phyloP scores from a whole-genome alignment of 805 yeast species.

The Kregervanrija delftensis region DNA sequence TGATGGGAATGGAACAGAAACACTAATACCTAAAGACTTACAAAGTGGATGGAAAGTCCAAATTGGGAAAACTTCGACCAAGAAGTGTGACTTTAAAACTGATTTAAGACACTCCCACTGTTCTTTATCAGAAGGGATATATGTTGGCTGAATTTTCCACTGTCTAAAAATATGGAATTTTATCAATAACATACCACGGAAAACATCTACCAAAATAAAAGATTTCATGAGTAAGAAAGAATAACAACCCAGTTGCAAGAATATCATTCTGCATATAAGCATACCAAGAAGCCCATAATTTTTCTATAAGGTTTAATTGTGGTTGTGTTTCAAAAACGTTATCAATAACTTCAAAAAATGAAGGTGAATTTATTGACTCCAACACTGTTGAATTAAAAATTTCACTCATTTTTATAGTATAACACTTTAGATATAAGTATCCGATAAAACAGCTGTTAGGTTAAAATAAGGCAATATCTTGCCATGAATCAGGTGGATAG shows the following conservation, averaged over 20 bases:
- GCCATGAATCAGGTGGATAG: no score
- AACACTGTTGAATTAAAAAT: conserved; percentile 26
- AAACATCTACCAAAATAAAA: conserved; percentile 52
- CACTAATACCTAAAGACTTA: conserved; percentile 39
- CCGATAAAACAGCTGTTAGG: no score
- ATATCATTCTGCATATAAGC: conserved; percentile 46
- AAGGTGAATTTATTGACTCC: conserved; percentile 17
- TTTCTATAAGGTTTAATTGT: conserved; percentile 37
- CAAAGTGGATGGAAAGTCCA: conserved; percentile 59
- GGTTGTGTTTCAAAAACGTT: conserved; percentile 33
- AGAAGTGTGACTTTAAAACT: conserved; percentile 48
- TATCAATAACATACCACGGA: conserved; percentile 52
- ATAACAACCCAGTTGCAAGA: conserved; percentile 51
- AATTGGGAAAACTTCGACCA: conserved; percentile 55
- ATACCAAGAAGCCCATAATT: conserved; percentile 51
- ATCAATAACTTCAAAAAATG: conserved; percentile 29
- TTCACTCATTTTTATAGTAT: conserved; percentile 21
- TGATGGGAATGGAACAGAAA: conserved; percentile 48
- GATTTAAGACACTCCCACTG: conserved; percentile 58
- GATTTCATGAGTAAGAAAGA: conserved; percentile 49
- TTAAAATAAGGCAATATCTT: no score
- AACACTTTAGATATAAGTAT: no score
- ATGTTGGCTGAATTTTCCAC: conserved; percentile 49
- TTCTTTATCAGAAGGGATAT: conserved; percentile 46
- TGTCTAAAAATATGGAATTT: conserved; percentile 44